Conservation (phyloP, 495 filamentous ascomycete genomes). For the Echria macrotheca region DNA sequence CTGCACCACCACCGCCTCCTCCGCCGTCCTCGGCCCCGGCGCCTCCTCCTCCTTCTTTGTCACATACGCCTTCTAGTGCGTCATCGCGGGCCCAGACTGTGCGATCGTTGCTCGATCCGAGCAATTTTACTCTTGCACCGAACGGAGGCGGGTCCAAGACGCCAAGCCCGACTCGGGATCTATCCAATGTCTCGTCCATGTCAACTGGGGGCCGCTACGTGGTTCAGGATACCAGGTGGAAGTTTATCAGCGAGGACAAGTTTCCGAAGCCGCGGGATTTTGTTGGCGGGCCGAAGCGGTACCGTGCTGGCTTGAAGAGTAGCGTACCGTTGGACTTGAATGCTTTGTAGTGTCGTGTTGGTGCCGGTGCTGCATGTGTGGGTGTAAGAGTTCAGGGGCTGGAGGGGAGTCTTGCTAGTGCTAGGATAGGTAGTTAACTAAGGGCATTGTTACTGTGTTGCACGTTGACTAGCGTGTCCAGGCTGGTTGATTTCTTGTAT, state of each 20-base stretch:
- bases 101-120: conserved; percentile 63
- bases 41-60: conserved; percentile 29
- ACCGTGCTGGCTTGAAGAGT: conserved; percentile 86
- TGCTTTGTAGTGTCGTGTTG: too few relatives aligned
- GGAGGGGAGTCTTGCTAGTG: too few relatives aligned
- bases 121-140: conserved; percentile 64
- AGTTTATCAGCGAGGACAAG: conserved; percentile 74
- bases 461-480: too few relatives aligned
- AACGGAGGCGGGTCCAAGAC: conserved; percentile 41
- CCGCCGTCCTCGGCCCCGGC: conserved; percentile 28
- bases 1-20: conserved; percentile 34
- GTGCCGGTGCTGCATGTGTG: too few relatives aligned
- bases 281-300: conserved; percentile 62
- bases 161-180: conserved; percentile 36
- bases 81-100: conserved; percentile 30
- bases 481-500: too few relatives aligned
- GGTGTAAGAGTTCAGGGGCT: too few relatives aligned
- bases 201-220: conserved; percentile 45
- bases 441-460: too few relatives aligned
- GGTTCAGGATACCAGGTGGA: conserved; percentile 80
- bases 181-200: conserved; percentile 20
- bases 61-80: conserved; percentile 30
- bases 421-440: too few relatives aligned
- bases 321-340: conserved; percentile 87
- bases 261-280: conserved; percentile 84